phyloP scores from a whole-genome alignment of 2,329 filamentous ascomycete genomes.

The Dactylellina haptotyla region DNA sequence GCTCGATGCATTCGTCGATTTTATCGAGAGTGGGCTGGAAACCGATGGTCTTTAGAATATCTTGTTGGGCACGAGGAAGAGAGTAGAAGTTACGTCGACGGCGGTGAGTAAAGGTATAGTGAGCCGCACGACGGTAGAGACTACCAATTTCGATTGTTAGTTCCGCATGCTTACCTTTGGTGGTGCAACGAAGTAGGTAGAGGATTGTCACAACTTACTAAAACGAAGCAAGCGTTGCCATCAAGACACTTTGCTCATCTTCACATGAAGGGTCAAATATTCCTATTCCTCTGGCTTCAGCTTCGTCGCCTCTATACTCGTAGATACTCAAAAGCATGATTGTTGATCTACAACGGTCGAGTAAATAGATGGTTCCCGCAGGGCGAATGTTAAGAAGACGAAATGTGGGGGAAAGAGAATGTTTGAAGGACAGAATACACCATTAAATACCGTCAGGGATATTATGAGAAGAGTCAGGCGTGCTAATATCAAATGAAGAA shows the following conservation, averaged over 20 bases:
- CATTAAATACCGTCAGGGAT: too few species aligned
- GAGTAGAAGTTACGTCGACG: constrained; percentile 93
- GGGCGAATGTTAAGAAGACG: not conserved
- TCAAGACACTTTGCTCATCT: constrained; percentile 31
- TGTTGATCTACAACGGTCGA: constrained; percentile 7
- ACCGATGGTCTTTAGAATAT: constrained; percentile 81
- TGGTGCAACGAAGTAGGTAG: not conserved
- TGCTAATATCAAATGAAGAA: not conserved
- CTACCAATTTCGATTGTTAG: not conserved
- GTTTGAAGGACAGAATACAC: not conserved
- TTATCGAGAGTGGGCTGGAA: constrained; percentile 80
- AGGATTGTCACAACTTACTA: constrained; percentile 20
- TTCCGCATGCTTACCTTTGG: not conserved
- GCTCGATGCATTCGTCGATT: constrained; percentile 87
- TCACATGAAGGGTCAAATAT: constrained; percentile 22
- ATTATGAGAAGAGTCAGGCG: not conserved
- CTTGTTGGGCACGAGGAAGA: constrained; percentile 83
- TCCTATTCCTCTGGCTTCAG: constrained; percentile 17
- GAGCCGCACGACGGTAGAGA: constrained; percentile 68
- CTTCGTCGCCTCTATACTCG: constrained; percentile 13
- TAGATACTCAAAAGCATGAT: not conserved
- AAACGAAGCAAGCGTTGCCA: constrained; percentile 29
- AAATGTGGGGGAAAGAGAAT: not conserved
- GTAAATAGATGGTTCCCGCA: constrained; percentile 10
- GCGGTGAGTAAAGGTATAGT: constrained; percentile 89